Conservation (phyloP, 176 grass and related monocot species). For the Thinopyrum elongatum region DNA sequence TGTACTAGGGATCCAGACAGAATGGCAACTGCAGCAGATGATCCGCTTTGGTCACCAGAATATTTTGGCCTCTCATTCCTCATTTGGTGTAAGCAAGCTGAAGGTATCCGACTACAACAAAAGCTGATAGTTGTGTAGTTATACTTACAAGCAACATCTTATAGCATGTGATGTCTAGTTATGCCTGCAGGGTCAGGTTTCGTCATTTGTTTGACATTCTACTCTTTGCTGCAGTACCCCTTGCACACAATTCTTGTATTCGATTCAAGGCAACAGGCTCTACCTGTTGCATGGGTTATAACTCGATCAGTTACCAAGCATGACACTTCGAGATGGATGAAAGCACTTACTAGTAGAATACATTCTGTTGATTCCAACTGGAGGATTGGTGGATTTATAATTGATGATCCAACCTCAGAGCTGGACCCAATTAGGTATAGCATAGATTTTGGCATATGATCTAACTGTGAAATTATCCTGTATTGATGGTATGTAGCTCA, state of each 20-base stretch:
- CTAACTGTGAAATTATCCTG: neutral
- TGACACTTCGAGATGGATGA: slow-evolving; percentile 86
- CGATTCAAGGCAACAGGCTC: slow-evolving; percentile 77
- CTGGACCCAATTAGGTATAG: slow-evolving; percentile 74
- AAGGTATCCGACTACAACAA: slow-evolving; percentile 53
- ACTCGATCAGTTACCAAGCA: slow-evolving; percentile 75
- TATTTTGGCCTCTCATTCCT: slow-evolving; percentile 70
- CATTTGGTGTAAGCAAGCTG: slow-evolving; percentile 87
- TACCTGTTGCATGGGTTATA: slow-evolving; percentile 95
- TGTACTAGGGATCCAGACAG: slow-evolving; percentile 81
- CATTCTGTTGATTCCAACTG: slow-evolving; percentile 61
- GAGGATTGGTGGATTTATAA: slow-evolving; percentile 65
- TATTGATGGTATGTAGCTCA: neutral
- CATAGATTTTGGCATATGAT: neutral
- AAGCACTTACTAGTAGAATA: slow-evolving; percentile 69
- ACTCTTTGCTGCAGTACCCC: slow-evolving; percentile 67
- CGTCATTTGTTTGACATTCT: slow-evolving; percentile 21
- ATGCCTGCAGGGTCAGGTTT: neutral
- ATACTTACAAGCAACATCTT: slow-evolving; percentile 21
- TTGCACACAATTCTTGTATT: slow-evolving; percentile 83
- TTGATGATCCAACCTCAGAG: slow-evolving; percentile 84
- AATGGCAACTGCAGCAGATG: slow-evolving; percentile 92
- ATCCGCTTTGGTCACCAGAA: slow-evolving; percentile 81
- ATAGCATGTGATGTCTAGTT: neutral
- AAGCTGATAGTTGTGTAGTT: neutral